phyloP scores from a whole-genome alignment of 805 yeast species.

The Monosporozyma aerobia region DNA sequence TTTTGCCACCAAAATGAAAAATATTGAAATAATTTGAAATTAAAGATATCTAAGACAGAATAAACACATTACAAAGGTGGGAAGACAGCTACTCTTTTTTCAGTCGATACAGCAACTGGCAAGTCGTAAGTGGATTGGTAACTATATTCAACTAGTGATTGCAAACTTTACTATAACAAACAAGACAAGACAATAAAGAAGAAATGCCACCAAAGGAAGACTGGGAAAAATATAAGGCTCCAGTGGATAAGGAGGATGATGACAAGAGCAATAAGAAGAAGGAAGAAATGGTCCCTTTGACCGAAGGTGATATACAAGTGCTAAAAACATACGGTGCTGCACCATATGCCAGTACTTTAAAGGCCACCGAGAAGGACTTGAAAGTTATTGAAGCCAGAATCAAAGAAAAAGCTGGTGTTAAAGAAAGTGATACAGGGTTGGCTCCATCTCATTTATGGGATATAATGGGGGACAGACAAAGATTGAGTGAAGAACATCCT shows the following conservation, averaged over 20 bases:
- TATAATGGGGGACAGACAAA: conserved; percentile 88
- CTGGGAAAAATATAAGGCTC: conserved; percentile 95
- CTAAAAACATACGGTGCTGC: conserved; percentile 96
- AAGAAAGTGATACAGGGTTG: conserved; percentile 95
- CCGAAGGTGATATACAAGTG: conserved; percentile 96
- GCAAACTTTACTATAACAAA: not conserved
- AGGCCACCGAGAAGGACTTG: conserved; percentile 78
- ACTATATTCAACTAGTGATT: not conserved
- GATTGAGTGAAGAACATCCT: conserved; percentile 90
- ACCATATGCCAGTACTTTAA: conserved; percentile 78
- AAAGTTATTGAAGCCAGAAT: conserved; percentile 76
- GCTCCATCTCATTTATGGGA: conserved; percentile 98
- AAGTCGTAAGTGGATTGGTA: not conserved
- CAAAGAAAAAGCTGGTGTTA: conserved; percentile 88
- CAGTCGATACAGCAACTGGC: not conserved
- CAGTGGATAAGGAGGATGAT: conserved; percentile 52
- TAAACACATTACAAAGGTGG: not conserved
- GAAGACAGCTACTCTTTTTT: not conserved
- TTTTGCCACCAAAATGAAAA: conserved; percentile 1
- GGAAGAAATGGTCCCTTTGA: conserved; percentile 72
- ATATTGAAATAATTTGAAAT: not conserved
- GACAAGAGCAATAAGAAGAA: conserved; percentile 29
- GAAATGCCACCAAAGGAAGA: conserved; percentile 93
- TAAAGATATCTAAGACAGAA: not conserved
- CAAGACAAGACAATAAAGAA: not conserved